Conservation (phyloP, 1,284 basidiomycete species). For the Fistulinella cinereoalba region DNA sequence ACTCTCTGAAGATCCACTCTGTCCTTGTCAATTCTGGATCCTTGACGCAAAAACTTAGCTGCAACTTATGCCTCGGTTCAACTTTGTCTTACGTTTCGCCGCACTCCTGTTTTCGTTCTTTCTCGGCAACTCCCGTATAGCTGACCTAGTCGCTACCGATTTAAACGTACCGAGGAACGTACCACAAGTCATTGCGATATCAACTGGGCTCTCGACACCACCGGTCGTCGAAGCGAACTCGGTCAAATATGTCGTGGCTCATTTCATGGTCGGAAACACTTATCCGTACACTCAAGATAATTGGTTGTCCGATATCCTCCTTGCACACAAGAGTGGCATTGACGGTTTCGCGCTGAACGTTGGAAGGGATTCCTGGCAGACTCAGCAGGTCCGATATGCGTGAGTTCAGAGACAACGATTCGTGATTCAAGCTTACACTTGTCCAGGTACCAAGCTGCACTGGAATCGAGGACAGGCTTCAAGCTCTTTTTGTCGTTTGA, state of each 20-base stretch:
- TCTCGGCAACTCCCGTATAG: too few species aligned
- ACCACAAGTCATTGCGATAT: too few species aligned
- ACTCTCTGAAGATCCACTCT: too few species aligned
- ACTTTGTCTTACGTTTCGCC: too few species aligned
- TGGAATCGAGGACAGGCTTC: constrained; percentile 55
- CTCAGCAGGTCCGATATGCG: constrained; percentile 61
- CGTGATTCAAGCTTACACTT: constrained; percentile 3
- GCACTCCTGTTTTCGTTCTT: too few species aligned
- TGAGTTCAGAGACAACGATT: constrained; percentile 37
- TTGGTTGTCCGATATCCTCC: constrained; percentile 56
- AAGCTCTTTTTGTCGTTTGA: constrained; percentile 81
- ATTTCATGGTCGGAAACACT: constrained; percentile 69
- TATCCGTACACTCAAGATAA: constrained; percentile 57
- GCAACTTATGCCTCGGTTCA: too few species aligned
- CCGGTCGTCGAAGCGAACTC: not conserved
- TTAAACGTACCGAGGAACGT: too few species aligned
- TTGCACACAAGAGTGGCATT: constrained; percentile 58
- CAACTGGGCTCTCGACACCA: too few species aligned
- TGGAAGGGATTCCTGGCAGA: constrained; percentile 66
- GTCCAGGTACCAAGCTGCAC: constrained; percentile 50
- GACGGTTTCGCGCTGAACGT: constrained; percentile 70
- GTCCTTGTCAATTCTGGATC: too few species aligned
- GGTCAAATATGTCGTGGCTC: constrained; percentile 39
- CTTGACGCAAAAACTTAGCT: too few species aligned
- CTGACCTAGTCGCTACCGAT: too few species aligned